These are phyloP conservation scores for Apostasia shenzhenica DNA, from an alignment of 106 monocot genomes.

Conservation along the genomic window DNA sequence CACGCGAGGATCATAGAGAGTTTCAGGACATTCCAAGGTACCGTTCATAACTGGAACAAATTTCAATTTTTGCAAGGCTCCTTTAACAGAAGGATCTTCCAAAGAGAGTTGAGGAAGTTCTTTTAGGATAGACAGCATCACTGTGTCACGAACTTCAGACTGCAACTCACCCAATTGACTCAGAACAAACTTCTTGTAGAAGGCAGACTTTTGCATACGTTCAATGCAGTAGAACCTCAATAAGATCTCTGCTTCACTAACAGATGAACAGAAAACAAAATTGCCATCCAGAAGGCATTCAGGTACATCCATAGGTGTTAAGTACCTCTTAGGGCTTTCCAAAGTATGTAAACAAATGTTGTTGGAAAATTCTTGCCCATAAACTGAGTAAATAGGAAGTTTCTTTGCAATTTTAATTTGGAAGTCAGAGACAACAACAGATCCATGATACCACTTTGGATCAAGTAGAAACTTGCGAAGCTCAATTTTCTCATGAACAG, in stretches of 20 bases:
- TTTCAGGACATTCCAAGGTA: constrained; percentile 52
- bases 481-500: constrained; percentile 61
- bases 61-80: constrained; percentile 40
- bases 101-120: constrained; percentile 82
- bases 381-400: constrained; percentile 70
- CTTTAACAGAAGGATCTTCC: constrained; percentile 64
- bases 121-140: constrained; percentile 68
- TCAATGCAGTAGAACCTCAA: constrained; percentile 58
- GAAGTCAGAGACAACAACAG: constrained; percentile 35
- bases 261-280: constrained; percentile 59
- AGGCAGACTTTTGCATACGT: constrained; percentile 54
- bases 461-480: constrained; percentile 78
- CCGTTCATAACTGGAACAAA: constrained; percentile 79
- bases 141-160: constrained; percentile 62
- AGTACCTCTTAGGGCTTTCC: constrained; percentile 40
- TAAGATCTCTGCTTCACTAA: constrained; percentile 69
- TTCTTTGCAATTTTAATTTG: constrained; percentile 60
- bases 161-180: constrained; percentile 54
- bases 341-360: constrained; percentile 53
- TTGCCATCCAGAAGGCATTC: constrained; percentile 48
- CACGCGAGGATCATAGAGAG: constrained; percentile 92
- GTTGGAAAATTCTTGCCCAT: constrained; percentile 28
- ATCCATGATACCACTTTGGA: constrained; percentile 77
- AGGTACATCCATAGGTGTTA: constrained; percentile 67
- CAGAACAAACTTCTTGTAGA: constrained; percentile 62